Base-by-base conservation (phyloP, 495 filamentous ascomycete species). In the Neurospora africana region DNA sequence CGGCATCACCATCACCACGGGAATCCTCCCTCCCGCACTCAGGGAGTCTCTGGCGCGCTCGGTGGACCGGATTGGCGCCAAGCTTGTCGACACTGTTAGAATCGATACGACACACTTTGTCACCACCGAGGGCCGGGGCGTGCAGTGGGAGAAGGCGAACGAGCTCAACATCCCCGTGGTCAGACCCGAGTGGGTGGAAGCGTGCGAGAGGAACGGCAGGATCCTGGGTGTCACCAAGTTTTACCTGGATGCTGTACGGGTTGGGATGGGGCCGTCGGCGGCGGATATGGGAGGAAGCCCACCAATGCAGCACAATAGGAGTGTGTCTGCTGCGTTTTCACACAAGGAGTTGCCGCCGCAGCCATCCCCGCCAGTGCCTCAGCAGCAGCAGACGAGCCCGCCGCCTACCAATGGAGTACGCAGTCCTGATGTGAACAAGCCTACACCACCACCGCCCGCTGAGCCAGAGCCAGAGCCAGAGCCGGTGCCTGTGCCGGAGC, bases 91-190 rank as follows among this genome's bases (percentile, higher is more conserved):
- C 74, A 86, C 88, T 3, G 96, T 99, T 37, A 86, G 95, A 70
- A 98, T 99, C 73, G 95, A 99, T 77, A 99, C 95, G 4, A 99
- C 95, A 19, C 95, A 99, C 81, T 99, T 98, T 79, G 94, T 99
- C 68, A 98, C 95, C 74, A 95, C 92, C n/a, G 96, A 99, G 78
- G 95, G 95, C 3, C 84, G 94, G 21, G 95, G 95, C 10, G 86
- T 91, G 65, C 85, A 88, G 30, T 99, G 96, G 96, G 96, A 98
- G 82, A 94, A 93, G 80, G 95, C 96, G 17, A 90, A 93, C 44
- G 95, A 98, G 83, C 95, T 95, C 89, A 99, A 98, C 82, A 96
- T 99, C 67, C 95, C 95, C 8, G 93, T 98, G 13, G 96, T 99
- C n/a, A 86, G 94, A 73, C 96, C 96, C 23, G 96, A 98, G 80